Conservation (phyloP, 2,329 filamentous ascomycete species). For the Shiraia sp. region DNA sequence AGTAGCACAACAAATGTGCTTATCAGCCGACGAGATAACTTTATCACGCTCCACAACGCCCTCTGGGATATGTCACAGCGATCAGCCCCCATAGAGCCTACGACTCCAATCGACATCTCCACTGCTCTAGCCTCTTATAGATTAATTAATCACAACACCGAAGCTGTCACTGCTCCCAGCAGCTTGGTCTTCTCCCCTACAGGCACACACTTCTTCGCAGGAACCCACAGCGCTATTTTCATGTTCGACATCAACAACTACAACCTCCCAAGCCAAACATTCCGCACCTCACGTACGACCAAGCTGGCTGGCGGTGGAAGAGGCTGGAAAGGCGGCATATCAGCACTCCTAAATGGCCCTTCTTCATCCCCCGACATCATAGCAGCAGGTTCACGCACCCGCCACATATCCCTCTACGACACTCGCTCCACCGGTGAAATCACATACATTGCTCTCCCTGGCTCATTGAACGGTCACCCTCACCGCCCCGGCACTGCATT, state of each 20-base stretch:
- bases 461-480: slow-evolving; percentile 11
- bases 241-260: slow-evolving; percentile 59
- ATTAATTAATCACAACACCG: slow-evolving; percentile 58
- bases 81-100: background rate
- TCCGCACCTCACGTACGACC: slow-evolving; percentile 52
- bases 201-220: slow-evolving; percentile 60
- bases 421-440: slow-evolving; percentile 54
- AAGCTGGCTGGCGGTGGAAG: slow-evolving; percentile 48
- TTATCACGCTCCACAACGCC: slow-evolving; percentile 61
- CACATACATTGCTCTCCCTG: slow-evolving; percentile 55
- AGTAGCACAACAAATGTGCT: slow-evolving; percentile 56
- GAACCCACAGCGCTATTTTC: slow-evolving; percentile 57
- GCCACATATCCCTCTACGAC: slow-evolving; percentile 61
- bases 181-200: slow-evolving; percentile 57
- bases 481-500: slow-evolving; percentile 4
- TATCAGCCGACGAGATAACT: slow-evolving; percentile 57
- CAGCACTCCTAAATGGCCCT: slow-evolving; percentile 50
- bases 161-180: slow-evolving; percentile 59
- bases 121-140: slow-evolving; percentile 56
- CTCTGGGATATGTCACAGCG: slow-evolving; percentile 45
- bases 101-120: slow-evolving; percentile 27
- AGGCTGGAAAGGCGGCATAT: slow-evolving; percentile 61
- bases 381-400: slow-evolving; percentile 61
- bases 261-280: slow-evolving; percentile 48
- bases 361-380: slow-evolving; percentile 50